Conservation (phyloP, 164 flowering plant species). For the Magnolia sinica region DNA sequence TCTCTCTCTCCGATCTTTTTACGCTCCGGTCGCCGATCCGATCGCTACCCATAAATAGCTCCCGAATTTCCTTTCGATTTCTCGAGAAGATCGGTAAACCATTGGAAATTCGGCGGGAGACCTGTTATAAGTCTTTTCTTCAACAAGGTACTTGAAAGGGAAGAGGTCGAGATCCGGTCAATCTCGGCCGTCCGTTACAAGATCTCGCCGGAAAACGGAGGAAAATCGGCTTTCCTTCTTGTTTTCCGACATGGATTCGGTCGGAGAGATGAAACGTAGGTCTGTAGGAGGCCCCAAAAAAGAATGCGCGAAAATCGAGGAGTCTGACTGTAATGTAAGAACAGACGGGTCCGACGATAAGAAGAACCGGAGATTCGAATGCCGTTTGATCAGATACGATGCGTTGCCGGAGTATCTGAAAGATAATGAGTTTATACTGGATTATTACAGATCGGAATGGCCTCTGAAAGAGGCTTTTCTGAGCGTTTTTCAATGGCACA, state of each 20-base stretch:
- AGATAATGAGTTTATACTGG: constrained; percentile 81
- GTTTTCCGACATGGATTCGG: background rate
- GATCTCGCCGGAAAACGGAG: background rate
- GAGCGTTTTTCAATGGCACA: constrained; percentile 80
- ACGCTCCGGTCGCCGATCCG: background rate
- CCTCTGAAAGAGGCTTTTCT: constrained; percentile 64
- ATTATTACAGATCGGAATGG: constrained; percentile 86
- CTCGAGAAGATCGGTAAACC: background rate
- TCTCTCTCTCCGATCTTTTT: background rate
- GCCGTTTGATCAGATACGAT: constrained; percentile 60
- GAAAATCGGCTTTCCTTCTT: background rate
- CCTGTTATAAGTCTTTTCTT: background rate
- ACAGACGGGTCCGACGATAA: background rate
- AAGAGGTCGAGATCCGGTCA: background rate
- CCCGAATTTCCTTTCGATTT: too few species aligned
- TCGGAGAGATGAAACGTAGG: background rate
- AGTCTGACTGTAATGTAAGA: background rate
- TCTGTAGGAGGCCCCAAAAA: background rate
- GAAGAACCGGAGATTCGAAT: constrained; percentile 25
- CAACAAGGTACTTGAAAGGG: background rate
- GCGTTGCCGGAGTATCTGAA: constrained; percentile 77
- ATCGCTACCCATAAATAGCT: background rate
- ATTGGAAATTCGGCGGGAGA: background rate
- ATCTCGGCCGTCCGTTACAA: background rate
- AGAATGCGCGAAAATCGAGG: background rate